These are phyloP conservation scores for Fusarium clavum DNA, from an alignment of 2,329 filamentous ascomycete genomes.

Conservation along the genomic window DNA sequence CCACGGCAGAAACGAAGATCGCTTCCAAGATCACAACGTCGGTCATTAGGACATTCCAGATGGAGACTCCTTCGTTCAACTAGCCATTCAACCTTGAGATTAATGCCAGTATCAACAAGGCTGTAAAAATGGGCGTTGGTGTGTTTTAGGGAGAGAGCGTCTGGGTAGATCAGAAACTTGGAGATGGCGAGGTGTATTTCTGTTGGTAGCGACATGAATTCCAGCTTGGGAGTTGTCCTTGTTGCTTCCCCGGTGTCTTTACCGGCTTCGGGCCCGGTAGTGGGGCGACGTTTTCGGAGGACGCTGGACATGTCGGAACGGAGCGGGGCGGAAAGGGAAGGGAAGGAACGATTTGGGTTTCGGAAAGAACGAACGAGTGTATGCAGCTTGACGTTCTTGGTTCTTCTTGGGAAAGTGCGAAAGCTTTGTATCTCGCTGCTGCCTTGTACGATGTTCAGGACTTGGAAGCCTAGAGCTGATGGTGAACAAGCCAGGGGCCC, in stretches of 20 bases:
- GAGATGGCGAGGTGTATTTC: constrained; percentile 76
- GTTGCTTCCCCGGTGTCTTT: constrained; percentile 9
- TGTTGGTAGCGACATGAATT: constrained; percentile 66
- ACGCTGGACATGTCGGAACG: constrained; percentile 35
- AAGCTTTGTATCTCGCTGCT: constrained; percentile 45
- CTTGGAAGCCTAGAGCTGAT: constrained; percentile 22
- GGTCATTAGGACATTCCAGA: constrained; percentile 72
- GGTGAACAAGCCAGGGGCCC: constrained; percentile 34
- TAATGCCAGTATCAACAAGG: constrained; percentile 73
- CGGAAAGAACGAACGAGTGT: not conserved
- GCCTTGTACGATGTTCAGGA: constrained; percentile 38
- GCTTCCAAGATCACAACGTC: constrained; percentile 67
- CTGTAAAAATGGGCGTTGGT: constrained; percentile 71
- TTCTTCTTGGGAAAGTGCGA: constrained; percentile 8
- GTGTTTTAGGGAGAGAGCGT: constrained; percentile 77
- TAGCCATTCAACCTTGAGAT: constrained; percentile 76
- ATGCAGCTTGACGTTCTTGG: not conserved
- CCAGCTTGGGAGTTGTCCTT: not conserved
- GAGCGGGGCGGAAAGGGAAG: constrained; percentile 1
- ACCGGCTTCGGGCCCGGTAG: constrained; percentile 32
- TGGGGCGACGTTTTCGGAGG: constrained; percentile 42
- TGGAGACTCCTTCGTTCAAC: constrained; percentile 71
- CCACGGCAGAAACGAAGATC: constrained; percentile 71
- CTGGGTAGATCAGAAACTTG: constrained; percentile 72
- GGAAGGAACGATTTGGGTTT: not conserved